phyloP scores from a whole-genome alignment of 2,329 filamentous ascomycete species.

The Colletotrichum paranaense region DNA sequence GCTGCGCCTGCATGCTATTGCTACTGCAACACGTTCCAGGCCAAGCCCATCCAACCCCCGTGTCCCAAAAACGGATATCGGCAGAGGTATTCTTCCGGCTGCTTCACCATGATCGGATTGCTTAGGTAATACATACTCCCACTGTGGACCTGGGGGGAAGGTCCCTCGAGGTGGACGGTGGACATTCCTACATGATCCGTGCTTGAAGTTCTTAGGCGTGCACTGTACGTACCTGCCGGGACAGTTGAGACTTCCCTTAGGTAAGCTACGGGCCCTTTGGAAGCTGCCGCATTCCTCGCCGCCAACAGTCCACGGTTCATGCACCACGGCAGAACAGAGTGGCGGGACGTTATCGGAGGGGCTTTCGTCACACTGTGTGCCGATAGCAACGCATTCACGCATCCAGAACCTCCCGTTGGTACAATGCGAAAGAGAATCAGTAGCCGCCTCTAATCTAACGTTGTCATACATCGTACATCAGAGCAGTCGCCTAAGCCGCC shows the following conservation, averaged over 20 bases:
- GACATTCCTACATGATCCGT: not conserved
- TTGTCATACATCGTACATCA: not conserved
- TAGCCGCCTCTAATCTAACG: not conserved
- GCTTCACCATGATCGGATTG: too few relatives aligned
- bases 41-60: not conserved
- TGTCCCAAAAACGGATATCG: not conserved
- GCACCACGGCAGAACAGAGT: not conserved
- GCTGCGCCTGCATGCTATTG: not conserved
- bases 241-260: too few relatives aligned
- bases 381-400: not conserved
- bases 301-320: not conserved
- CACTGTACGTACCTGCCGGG: too few relatives aligned
- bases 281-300: too few relatives aligned
- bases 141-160: not conserved
- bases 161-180: not conserved
- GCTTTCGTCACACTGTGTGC: conserved; percentile 14
- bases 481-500: not conserved
- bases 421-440: not conserved
- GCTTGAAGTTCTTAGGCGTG: not conserved
- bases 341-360: not conserved
- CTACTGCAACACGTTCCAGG: conserved; percentile 3
- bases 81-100: not conserved
- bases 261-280: not conserved
- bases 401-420: conserved; percentile 14
- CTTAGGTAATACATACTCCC: too few relatives aligned